phyloP scores from a whole-genome alignment of 2,329 filamentous ascomycete species.

The Fonsecaea pedrosoi region DNA sequence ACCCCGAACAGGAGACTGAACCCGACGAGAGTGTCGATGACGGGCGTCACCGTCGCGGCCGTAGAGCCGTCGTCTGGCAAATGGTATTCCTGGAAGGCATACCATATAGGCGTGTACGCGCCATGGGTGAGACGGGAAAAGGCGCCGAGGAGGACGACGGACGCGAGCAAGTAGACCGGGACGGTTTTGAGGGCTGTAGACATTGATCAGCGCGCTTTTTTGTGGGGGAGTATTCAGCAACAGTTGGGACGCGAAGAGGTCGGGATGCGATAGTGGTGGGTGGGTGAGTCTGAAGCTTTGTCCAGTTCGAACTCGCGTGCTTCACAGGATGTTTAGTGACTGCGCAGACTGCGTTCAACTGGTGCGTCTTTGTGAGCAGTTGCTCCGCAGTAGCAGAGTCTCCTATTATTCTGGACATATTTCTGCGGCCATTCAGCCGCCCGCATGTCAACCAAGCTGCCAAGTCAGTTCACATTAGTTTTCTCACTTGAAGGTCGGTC shows the following conservation, averaged over 20 bases:
- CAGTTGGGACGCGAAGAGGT: background rate
- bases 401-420: background rate
- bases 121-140: conserved; percentile 33
- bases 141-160: conserved; percentile 25
- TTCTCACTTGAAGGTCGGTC: background rate
- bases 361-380: background rate
- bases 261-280: background rate
- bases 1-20: conserved; percentile 19
- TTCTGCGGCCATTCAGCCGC: no score
- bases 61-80: conserved; percentile 24
- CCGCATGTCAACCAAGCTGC: no score
- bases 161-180: conserved; percentile 27
- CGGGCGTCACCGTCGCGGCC: conserved; percentile 16
- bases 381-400: background rate
- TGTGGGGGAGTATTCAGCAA: background rate
- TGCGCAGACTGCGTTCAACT: background rate
- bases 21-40: conserved; percentile 17
- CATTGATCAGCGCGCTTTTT: conserved; percentile 2
- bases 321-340: no score
- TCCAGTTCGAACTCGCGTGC: no score
- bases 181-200: conserved; percentile 9
- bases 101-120: conserved; percentile 27
- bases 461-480: background rate
- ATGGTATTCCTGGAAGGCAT: conserved; percentile 33
- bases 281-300: background rate